Evolutionary conservation across 768 basidiomycete genomes (phyloP).

Genomic region (Pulveroboletus ravenelii): DNA sequence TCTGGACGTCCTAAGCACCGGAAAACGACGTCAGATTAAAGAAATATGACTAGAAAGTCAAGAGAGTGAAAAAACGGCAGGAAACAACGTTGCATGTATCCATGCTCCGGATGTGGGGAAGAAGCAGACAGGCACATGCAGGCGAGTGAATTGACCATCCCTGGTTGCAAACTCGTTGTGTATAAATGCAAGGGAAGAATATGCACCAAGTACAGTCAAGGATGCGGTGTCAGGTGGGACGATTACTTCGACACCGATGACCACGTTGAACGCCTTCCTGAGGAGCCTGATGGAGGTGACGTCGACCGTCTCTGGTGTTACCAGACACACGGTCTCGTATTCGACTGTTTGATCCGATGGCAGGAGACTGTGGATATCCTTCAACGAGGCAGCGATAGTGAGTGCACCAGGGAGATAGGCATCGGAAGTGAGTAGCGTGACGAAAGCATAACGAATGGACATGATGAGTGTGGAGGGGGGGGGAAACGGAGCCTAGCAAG

Average conservation of each 20-base stretch:
- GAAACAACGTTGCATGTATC: slow-evolving; percentile 17
- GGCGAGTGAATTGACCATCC: slow-evolving; percentile 7
- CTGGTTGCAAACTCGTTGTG: slow-evolving; percentile 1
- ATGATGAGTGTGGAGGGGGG: slow-evolving; percentile 32
- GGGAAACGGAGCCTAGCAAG: neutral
- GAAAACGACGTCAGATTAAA: slow-evolving; percentile 12
- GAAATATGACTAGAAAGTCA: neutral
- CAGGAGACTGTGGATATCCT: slow-evolving; percentile 55
- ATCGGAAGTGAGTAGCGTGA: slow-evolving; percentile 89
- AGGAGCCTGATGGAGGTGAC: slow-evolving; percentile 76
- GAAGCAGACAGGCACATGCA: slow-evolving; percentile 6
- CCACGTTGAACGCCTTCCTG: slow-evolving; percentile 73
- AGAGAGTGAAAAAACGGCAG: slow-evolving; percentile 12
- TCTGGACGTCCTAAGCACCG: slow-evolving; percentile 78
- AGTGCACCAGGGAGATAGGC: slow-evolving; percentile 92
- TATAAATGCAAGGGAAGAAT: slow-evolving; percentile 6
- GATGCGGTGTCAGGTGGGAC: slow-evolving; percentile 60
- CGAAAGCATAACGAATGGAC: slow-evolving; percentile 75
- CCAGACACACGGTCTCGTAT: slow-evolving; percentile 78
- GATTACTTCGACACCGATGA: slow-evolving; percentile 91
- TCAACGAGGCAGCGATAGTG: slow-evolving; percentile 77
- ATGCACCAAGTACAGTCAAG: slow-evolving; percentile 76
- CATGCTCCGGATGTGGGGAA: slow-evolving; percentile 8
- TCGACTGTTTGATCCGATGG: slow-evolving; percentile 45
- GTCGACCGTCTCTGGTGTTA: slow-evolving; percentile 91